Base-by-base conservation (phyloP, 495 filamentous ascomycete genomes). In the Aspergillus leporis region DNA sequence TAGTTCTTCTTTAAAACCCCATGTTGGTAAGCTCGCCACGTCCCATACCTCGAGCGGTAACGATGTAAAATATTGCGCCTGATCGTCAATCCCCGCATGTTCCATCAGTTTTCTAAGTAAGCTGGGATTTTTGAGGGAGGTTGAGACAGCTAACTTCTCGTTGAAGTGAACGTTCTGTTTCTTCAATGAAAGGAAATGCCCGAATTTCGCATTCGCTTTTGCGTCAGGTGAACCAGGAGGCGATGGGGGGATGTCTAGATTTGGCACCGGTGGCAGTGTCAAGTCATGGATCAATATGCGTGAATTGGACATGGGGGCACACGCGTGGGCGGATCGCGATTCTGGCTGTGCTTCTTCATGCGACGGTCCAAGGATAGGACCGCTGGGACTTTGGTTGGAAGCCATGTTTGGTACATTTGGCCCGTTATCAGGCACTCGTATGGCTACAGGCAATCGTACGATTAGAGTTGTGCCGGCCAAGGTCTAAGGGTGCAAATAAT, bases 111-210 rank as follows among this genome's bases (percentile, higher is more conserved):
- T 93, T 40, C 85, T 82, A 58, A 90, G 75, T 18, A 97, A 74
- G 31, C 83, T 88, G 22, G 94, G 94, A 67, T 98, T 97, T 51
- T 85, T 86, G 40, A 97, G 74, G 0, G 89, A 86, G 1, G 84
- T 75, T 3, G 88, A 90, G 41, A 76, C 78, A 21, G 87, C 84
- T 0, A 97, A 78, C 52, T 90, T 89, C 58, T 87, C 79, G 70
- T 98, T 97, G 79, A 98, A 97, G 74, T 98, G 95, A 31, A 91
- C 78, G 3, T 90, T 90, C 62, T 90, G 85, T 53, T 85, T 86
- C 73, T 97, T 98, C 46, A 97, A 78, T 23, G 83, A 79, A 1
- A 97, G 84, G 71, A 98, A 97, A 65, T 87, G 88, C 53, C 84
- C 79, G 63, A 97, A 90, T 62, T 96, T 97, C 51, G 81, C 79